phyloP scores from a whole-genome alignment of 306 rosid genomes.

The Macrotyloma uniflorum region DNA sequence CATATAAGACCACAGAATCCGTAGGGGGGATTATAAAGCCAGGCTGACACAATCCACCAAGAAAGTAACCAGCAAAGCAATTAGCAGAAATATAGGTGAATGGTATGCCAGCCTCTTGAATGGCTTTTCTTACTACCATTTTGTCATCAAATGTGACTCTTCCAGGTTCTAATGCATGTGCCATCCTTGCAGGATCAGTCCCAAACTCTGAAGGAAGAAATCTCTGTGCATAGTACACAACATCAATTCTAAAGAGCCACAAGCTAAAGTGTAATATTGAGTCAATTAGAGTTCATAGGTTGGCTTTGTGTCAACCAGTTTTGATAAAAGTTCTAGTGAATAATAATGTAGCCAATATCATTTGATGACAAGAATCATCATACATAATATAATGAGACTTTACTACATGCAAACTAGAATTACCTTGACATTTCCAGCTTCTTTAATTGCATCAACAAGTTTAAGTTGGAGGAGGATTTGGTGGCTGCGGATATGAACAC shows the following conservation, averaged over 20 bases:
- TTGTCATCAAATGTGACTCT: constrained; percentile 81
- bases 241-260: neutral
- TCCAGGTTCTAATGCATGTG: constrained; percentile 70
- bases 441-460: constrained; percentile 69
- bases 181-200: constrained; percentile 72
- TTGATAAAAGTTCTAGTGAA: neutral
- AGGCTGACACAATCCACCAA: constrained; percentile 73
- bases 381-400: neutral
- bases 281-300: neutral
- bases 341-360: neutral
- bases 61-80: constrained; percentile 78
- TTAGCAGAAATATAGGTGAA: constrained; percentile 72
- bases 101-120: constrained; percentile 70
- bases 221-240: constrained; percentile 47
- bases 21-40: constrained; percentile 57
- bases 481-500: constrained; percentile 70
- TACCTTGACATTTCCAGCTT: constrained; percentile 79
- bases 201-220: constrained; percentile 84
- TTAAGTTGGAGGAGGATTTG: constrained; percentile 73
- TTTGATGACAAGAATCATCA: neutral
- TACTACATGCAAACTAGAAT: neutral
- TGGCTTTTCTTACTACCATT: constrained; percentile 75
- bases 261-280: neutral
- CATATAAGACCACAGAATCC: constrained; percentile 61
- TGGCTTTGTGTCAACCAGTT: neutral